These are phyloP conservation scores for Talaromyces piceae DNA, from an alignment of 2,329 filamentous ascomycete species.

Conservation along the genomic window DNA sequence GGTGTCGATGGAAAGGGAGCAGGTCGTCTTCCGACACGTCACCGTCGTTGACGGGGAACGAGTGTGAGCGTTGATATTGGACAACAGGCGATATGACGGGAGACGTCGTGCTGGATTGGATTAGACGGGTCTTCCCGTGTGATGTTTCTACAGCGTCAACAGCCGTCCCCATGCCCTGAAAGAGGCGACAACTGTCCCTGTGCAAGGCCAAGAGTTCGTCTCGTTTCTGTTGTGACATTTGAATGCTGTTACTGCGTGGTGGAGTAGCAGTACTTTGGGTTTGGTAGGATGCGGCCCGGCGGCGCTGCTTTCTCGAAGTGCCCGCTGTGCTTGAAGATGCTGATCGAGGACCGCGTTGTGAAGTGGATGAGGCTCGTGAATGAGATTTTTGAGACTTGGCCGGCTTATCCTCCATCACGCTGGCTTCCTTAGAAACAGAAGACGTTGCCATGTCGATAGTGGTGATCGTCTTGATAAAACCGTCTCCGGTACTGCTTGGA, in stretches of 20 bases:
- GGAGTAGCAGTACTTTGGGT: constrained; percentile 19
- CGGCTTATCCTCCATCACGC: neutral
- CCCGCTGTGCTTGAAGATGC: constrained; percentile 25
- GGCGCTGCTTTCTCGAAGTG: constrained; percentile 19
- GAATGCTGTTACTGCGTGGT: constrained; percentile 15
- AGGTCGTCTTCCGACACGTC: constrained; percentile 11
- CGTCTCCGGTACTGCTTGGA: constrained; percentile 7
- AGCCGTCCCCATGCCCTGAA: constrained; percentile 19
- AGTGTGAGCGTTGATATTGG: constrained; percentile 6
- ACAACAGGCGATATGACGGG: constrained; percentile 4
- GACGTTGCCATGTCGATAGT: neutral
- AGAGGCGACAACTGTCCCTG: constrained; percentile 35
- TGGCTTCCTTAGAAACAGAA: neutral
- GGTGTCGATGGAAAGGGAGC: neutral
- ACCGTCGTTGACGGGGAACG: constrained; percentile 1
- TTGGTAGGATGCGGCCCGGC: constrained; percentile 18
- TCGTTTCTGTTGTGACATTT: constrained; percentile 18
- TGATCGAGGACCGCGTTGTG: constrained; percentile 24
- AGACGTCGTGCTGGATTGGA: neutral
- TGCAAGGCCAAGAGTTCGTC: constrained; percentile 31
- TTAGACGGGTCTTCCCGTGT: neutral
- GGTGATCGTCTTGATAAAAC: neutral
- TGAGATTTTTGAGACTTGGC: constrained; percentile 17
- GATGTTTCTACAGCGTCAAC: neutral
- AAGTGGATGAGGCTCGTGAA: constrained; percentile 26